Conservation (phyloP, 257 asterid species). For the Gardenia jasminoides region DNA sequence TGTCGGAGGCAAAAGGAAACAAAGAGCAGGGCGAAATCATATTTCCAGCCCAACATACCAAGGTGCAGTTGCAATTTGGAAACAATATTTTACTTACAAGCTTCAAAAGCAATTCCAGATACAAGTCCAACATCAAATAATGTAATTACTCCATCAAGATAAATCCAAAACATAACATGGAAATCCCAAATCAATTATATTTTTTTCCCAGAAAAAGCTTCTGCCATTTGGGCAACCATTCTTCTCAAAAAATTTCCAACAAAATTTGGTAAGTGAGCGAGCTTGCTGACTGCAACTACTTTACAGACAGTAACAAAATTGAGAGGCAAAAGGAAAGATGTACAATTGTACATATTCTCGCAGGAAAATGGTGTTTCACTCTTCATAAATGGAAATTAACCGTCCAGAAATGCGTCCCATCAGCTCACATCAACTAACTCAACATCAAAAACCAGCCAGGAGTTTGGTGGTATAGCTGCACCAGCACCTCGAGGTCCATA, state of each 20-base stretch:
- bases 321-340: slow-evolving; percentile 1
- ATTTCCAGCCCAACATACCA: no score
- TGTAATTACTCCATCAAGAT: no score
- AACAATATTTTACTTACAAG: no score
- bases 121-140: no score
- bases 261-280: background rate
- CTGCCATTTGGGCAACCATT: background rate
- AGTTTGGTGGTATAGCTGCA: slow-evolving; percentile 71
- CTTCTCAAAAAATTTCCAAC: background rate
- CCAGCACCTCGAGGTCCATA: slow-evolving; percentile 44
- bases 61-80: no score
- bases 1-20: no score
- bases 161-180: background rate
- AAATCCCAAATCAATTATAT: background rate
- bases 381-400: background rate
- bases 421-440: slow-evolving; percentile 51
- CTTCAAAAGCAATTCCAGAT: no score
- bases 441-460: slow-evolving; percentile 80
- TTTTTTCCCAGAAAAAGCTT: background rate
- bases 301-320: slow-evolving; percentile 1
- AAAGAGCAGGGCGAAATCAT: no score
- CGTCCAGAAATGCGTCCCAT: slow-evolving; percentile 13
- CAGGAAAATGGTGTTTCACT: background rate
- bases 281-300: background rate
- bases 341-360: no score